A percentile compares a stretch with the other conserved stretches of the same genome.
Evolutionary conservation across 805 yeast species (phyloP).

Genomic region (Nematodospora valgi): DNA sequence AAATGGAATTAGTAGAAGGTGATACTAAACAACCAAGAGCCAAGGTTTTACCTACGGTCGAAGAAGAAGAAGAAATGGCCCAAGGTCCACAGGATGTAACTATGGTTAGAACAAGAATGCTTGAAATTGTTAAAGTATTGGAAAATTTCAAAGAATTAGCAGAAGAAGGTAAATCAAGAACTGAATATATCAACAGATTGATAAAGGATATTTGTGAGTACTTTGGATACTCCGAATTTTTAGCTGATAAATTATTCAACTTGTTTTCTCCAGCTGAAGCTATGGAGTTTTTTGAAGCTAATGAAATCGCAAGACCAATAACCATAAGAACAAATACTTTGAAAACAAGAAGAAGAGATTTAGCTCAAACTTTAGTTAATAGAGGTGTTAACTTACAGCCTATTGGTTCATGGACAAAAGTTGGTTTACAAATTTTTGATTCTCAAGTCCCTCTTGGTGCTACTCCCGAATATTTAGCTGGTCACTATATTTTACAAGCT

Average conservation of each 20-base stretch:
- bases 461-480: conserved; percentile 97
- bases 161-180: conserved; percentile 83
- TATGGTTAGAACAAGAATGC: conserved; percentile 85
- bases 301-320: conserved; percentile 93
- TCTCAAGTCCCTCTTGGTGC: conserved; percentile 99
- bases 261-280: conserved; percentile 95
- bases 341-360: conserved; percentile 90
- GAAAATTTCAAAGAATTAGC: conserved; percentile 82
- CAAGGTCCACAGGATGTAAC: conserved; percentile 72
- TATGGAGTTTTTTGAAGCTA: conserved; percentile 96
- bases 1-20: conserved; percentile 55
- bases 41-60: conserved; percentile 66
- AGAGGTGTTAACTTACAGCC: conserved; percentile 98
- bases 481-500: conserved; percentile 96
- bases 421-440: conserved; percentile 94
- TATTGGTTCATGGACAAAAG: conserved; percentile 97
- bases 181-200: conserved; percentile 76
- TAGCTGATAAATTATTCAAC: conserved; percentile 92
- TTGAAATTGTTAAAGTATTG: conserved; percentile 89
- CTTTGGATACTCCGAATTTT: conserved; percentile 87
- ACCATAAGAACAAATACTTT: conserved; percentile 97
- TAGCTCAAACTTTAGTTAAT: conserved; percentile 91
- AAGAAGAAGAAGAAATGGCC: conserved; percentile 54
- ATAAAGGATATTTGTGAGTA: conserved; percentile 85
- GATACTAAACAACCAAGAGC: conserved; percentile 69